Percentiles rank a stretch among this genome's conserved stretches.
Conservation (phyloP, 805 yeast genomes). For the Lachancea sp. region DNA sequence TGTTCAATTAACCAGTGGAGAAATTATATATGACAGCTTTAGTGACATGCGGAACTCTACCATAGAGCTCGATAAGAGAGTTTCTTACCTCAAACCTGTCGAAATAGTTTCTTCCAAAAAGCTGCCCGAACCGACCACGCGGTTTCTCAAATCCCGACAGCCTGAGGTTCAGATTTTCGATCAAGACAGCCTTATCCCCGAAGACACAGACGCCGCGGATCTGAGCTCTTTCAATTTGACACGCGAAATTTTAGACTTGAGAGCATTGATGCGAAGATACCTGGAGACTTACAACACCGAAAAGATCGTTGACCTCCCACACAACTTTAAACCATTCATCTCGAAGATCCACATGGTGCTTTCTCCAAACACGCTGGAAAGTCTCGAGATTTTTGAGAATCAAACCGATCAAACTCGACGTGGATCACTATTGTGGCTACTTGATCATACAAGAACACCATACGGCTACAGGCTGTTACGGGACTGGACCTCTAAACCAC, state of each 20-base stretch:
- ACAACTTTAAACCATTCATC: conserved; percentile 46
- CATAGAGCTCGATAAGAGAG: conserved; percentile 65
- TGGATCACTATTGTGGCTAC: conserved; percentile 74
- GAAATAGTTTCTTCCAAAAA: conserved; percentile 46
- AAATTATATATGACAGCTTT: conserved; percentile 65
- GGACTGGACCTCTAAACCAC: conserved; percentile 73
- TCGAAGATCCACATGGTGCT: conserved; percentile 42
- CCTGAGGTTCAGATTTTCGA: conserved; percentile 17
- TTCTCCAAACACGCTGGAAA: conserved; percentile 58
- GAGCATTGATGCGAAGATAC: conserved; percentile 43
- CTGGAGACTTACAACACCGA: conserved; percentile 59
- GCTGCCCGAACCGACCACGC: conserved; percentile 32
- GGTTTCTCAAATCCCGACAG: conserved; percentile 30
- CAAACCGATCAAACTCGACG: conserved; percentile 45
- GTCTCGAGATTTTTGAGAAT: conserved; percentile 70
- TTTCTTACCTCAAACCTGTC: conserved; percentile 67
- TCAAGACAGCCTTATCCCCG: background rate
- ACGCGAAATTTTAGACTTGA: conserved; percentile 26
- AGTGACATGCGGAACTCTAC: conserved; percentile 46
- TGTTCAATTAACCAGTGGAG: conserved; percentile 75
- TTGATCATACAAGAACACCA: conserved; percentile 73
- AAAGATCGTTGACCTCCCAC: conserved; percentile 44
- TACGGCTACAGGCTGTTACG: conserved; percentile 65
- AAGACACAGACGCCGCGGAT: conserved; percentile 11
- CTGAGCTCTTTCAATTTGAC: conserved; percentile 24